Conservation (phyloP, 305 asterid species). For the Fraxinus ornus region DNA sequence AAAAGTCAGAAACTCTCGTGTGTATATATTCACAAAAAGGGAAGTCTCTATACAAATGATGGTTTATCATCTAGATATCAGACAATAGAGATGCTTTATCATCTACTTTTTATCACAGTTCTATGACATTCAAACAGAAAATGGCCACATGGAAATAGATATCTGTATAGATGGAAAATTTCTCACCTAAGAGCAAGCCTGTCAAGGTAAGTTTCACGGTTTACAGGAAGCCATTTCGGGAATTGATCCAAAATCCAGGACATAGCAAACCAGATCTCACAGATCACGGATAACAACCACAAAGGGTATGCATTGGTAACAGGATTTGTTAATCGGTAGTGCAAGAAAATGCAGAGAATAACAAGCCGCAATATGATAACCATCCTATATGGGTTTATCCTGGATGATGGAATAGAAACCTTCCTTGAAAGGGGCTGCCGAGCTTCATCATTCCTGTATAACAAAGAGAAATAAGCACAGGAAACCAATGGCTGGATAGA, state of each 20-base stretch:
- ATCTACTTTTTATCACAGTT: neutral
- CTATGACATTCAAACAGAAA: constrained; percentile 1
- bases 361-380: constrained; percentile 87
- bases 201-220: constrained; percentile 98
- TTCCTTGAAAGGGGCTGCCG: constrained; percentile 98
- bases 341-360: constrained; percentile 84
- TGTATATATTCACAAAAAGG: constrained; percentile 9
- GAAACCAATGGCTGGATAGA: constrained; percentile 7
- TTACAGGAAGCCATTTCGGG: constrained; percentile 97
- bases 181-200: constrained; percentile 91
- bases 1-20: constrained; percentile 5
- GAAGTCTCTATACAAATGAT: constrained; percentile 6
- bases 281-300: constrained; percentile 94
- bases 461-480: constrained; percentile 25
- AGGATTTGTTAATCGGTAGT: constrained; percentile 93
- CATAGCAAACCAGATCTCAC: constrained; percentile 98
- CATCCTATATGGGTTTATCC: constrained; percentile 98
- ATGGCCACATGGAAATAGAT: neutral
- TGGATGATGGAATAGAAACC: constrained; percentile 93
- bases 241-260: constrained; percentile 99
- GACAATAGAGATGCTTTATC: neutral
- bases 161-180: neutral
- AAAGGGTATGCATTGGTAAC: constrained; percentile 83
- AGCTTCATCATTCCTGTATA: constrained; percentile 95
- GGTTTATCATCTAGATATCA: neutral